Evolutionary conservation across 2,329 filamentous ascomycete genomes (phyloP).

Genomic region (Diaporthe citriasiana): DNA sequence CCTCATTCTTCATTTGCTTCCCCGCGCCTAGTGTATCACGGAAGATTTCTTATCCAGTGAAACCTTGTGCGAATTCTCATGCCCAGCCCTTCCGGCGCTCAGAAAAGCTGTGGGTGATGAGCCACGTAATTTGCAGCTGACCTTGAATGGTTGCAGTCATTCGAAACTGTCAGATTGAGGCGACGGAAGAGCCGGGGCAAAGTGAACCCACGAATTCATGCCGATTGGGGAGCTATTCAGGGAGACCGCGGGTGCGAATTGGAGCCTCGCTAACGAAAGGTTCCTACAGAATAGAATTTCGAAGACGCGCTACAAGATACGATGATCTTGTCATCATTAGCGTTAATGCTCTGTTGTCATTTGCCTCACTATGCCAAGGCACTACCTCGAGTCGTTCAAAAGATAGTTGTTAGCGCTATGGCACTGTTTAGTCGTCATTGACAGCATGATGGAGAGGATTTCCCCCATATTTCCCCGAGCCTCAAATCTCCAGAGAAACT

Average conservation of each 20-base stretch:
- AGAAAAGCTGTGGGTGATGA: background rate
- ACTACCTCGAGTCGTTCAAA: background rate
- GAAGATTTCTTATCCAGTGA: too few species aligned
- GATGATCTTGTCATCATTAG: background rate
- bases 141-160: background rate
- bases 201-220: too few species aligned
- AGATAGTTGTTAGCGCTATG: background rate
- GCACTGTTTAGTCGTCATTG: background rate
- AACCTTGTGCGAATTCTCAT: too few species aligned
- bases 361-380: background rate
- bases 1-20: background rate
- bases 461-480: background rate
- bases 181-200: background rate
- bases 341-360: background rate
- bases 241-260: background rate
- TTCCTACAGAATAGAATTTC: too few species aligned
- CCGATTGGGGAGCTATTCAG: background rate
- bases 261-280: too few species aligned
- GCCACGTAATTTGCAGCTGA: background rate
- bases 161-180: background rate
- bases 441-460: background rate
- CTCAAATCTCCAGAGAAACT: slow-evolving; percentile 17
- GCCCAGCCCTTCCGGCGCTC: too few species aligned
- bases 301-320: background rate
- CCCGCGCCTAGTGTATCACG: background rate